These are phyloP conservation scores for Akebia trifoliata DNA, from an alignment of 164 flowering plant species.

Conservation along the genomic window DNA sequence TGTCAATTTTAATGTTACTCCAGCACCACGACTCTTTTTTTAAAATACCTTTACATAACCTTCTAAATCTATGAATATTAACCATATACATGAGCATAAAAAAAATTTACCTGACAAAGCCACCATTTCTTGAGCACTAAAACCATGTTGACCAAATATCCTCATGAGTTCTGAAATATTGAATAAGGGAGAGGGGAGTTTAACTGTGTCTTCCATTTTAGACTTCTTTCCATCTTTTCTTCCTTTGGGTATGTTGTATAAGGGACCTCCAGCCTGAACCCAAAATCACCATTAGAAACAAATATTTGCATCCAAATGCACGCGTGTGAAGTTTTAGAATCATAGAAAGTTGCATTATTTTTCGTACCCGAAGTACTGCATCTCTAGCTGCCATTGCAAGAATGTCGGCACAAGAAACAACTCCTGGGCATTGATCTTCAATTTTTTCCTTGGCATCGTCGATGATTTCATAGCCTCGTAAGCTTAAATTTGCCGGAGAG, in stretches of 20 bases:
- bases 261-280: constrained; percentile 21
- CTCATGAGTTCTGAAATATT: constrained; percentile 58
- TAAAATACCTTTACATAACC: too few relatives aligned
- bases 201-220: constrained; percentile 68
- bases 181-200: constrained; percentile 55
- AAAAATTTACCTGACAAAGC: constrained; percentile 60
- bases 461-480: constrained; percentile 71
- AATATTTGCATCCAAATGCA: too few relatives aligned
- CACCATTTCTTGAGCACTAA: constrained; percentile 67
- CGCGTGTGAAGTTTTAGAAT: too few relatives aligned
- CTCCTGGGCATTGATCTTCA: constrained; percentile 71
- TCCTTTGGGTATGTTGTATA: constrained; percentile 69
- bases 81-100: neutral
- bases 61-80: too few relatives aligned
- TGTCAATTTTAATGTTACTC: too few relatives aligned
- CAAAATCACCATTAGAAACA: too few relatives aligned
- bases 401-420: constrained; percentile 88
- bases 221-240: constrained; percentile 85
- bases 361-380: constrained; percentile 62
- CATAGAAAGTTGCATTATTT: neutral
- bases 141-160: constrained; percentile 57
- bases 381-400: constrained; percentile 87
- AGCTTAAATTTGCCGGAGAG: constrained; percentile 76
- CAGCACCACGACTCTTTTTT: too few relatives aligned
- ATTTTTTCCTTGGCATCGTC: constrained; percentile 55